Evolutionary conservation across 164 flowering plant genomes (phyloP).

Genomic region (Saururus chinensis): DNA sequence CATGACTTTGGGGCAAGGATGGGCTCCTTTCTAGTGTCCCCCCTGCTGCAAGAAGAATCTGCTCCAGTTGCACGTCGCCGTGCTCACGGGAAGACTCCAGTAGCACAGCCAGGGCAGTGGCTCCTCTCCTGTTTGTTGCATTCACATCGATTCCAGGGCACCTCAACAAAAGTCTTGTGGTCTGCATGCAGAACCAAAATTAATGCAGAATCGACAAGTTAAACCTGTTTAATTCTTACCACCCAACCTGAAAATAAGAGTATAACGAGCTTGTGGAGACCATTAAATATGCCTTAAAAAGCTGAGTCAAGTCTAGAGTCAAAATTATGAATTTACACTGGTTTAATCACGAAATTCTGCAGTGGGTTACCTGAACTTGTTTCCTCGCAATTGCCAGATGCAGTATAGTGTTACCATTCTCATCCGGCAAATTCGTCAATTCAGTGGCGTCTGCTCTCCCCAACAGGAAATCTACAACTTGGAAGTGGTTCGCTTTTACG

Average conservation of each 20-base stretch:
- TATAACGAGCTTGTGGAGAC: no score
- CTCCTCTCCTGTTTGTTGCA: neutral
- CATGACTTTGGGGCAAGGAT: neutral
- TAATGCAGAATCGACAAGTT: no score
- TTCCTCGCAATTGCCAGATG: conserved; percentile 1
- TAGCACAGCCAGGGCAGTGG: neutral
- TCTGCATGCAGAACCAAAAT: no score
- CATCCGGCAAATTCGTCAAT: neutral
- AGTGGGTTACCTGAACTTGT: conserved; percentile 2
- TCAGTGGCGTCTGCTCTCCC: neutral
- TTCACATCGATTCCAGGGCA: neutral
- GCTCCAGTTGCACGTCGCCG: neutral
- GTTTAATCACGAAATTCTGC: no score
- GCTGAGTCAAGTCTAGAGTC: no score
- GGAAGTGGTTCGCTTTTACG: conserved; percentile 1
- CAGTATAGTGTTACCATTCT: conserved; percentile 2
- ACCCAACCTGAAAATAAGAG: no score
- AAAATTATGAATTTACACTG: no score
- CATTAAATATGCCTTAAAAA: no score
- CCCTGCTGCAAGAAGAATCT: neutral
- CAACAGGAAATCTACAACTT: neutral
- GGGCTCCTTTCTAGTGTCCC: neutral
- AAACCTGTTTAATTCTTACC: no score
- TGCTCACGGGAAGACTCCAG: neutral
- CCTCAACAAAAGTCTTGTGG: no score